Evolutionary conservation across 768 basidiomycete species (phyloP), one percentile per base, ranked within the genome.

Genomic region (Suillus luteus): DNA sequence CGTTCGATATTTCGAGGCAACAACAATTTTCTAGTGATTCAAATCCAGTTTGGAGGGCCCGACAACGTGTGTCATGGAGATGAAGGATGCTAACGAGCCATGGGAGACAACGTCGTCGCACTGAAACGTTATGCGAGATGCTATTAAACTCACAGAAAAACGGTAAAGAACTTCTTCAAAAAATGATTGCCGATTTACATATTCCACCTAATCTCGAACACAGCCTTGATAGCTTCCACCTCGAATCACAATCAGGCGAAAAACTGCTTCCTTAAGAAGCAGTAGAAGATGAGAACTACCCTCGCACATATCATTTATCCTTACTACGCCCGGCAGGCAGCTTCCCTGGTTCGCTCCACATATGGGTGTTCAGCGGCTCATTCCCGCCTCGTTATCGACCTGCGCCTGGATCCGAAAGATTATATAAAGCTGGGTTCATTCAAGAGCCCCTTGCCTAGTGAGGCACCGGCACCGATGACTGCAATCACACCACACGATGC

Each of bases 251-350:
- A 49, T 60, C 62, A 71, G 15, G 71, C 73, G 17, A 72, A 74
- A 51, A 62, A 65, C 35, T 72, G 71, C 62, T 76, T 72, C 69
- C 68, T 77, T 59, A 72, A 74, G 71, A 75, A 63, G 78, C 76
- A 22, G 73, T 74, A 41, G 68, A 72, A 35, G 74, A 65, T 4
- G 78, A 62, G 78, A 24, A 49, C 77, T 55, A 69, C 77, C n/a
- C 65, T 78, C 27, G 67, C 74, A 2, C 64, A 72, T 24, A 75
- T 76, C 33, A 35, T 35, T 35, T 54, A 1, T 72, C 73, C 73
- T 78, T 77, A 62, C 77, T 77, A 62, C 77, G 78, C n/a, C 12
- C n/a, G 54, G 5, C 74, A 9, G 64, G 55, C 49, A 72, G 68
- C 52, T 62, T 15, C 11, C 65, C 66, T 46, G 66, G 68, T 27